Evolutionary conservation across 352 stramenopile genomes (phyloP).

Genomic region (Pythium apleroticum): DNA sequence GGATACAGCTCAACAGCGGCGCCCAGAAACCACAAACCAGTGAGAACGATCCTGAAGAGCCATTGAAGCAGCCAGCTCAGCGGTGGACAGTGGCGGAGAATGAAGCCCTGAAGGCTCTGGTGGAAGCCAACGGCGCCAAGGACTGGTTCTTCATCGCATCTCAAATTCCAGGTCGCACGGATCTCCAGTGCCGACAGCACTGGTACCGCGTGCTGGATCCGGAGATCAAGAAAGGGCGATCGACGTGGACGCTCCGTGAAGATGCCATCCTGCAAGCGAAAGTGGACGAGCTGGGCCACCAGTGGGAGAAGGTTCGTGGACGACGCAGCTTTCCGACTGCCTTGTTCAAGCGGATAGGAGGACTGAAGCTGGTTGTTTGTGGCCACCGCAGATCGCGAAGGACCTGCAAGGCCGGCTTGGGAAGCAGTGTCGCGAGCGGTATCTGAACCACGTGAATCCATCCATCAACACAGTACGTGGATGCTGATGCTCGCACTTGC

Average conservation of each 20-base stretch:
- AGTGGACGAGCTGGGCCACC: constrained; percentile 42
- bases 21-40: not conserved
- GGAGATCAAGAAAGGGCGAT: constrained; percentile 57
- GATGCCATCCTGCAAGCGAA: constrained; percentile 45
- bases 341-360: too few relatives aligned
- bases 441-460: constrained; percentile 58
- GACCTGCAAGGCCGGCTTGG: constrained; percentile 56
- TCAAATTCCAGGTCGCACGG: constrained; percentile 60
- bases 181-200: constrained; percentile 78
- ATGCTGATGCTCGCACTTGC: not conserved
- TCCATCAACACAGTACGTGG: constrained; percentile 40
- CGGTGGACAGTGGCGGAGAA: constrained; percentile 38
- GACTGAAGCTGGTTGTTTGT: not conserved
- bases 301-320: constrained; percentile 58
- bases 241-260: constrained; percentile 50
- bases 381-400: constrained; percentile 40
- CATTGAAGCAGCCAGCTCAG: constrained; percentile 6
- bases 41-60: not conserved
- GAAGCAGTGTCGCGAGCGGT: constrained; percentile 77
- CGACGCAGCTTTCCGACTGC: not conserved
- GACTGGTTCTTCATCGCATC: constrained; percentile 81
- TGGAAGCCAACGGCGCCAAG: constrained; percentile 44
- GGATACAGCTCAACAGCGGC: constrained; percentile 19
- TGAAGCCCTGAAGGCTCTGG: constrained; percentile 34
- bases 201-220: constrained; percentile 63